Evolutionary conservation across 176 grass and related monocot species (phyloP).

Genomic region (Aegilops sharonensis): DNA sequence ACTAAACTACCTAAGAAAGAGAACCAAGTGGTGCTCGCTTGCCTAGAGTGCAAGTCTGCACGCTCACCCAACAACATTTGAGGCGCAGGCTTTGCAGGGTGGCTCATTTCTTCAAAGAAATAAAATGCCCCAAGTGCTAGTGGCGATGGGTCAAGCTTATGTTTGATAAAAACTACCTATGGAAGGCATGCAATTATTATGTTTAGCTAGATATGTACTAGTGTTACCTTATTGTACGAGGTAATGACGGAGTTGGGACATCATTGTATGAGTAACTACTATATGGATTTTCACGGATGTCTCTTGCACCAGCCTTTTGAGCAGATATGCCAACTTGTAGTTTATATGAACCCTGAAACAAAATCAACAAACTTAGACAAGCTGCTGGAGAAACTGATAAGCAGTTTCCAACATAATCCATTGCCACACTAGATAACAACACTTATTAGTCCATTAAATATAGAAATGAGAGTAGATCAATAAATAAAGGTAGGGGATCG

Average conservation of each 20-base stretch:
- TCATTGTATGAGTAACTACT: slow-evolving; percentile 72
- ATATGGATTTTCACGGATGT: slow-evolving; percentile 57
- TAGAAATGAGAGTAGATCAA: neutral
- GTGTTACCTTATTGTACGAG: slow-evolving; percentile 65
- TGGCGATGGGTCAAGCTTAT: too few relatives aligned
- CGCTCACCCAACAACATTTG: neutral
- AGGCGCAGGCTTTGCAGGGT: neutral
- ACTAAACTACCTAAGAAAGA: neutral
- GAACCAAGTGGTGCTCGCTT: neutral
- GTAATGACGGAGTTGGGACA: slow-evolving; percentile 64
- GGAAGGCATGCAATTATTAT: neutral
- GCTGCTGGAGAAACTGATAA: neutral
- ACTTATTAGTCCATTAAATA: neutral
- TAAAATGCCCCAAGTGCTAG: too few relatives aligned
- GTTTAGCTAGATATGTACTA: neutral
- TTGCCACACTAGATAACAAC: slow-evolving; percentile 2
- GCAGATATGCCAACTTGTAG: slow-evolving; percentile 76
- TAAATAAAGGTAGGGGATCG: neutral
- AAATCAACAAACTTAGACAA: slow-evolving; percentile 32
- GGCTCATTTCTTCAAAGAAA: too few relatives aligned
- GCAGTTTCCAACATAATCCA: neutral
- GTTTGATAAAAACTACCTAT: too few relatives aligned
- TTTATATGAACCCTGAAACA: slow-evolving; percentile 70
- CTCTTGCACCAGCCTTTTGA: slow-evolving; percentile 72
- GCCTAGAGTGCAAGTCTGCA: neutral